Conservation (phyloP, 2,329 filamentous ascomycete genomes). For the Plectosphaerella sp. region DNA sequence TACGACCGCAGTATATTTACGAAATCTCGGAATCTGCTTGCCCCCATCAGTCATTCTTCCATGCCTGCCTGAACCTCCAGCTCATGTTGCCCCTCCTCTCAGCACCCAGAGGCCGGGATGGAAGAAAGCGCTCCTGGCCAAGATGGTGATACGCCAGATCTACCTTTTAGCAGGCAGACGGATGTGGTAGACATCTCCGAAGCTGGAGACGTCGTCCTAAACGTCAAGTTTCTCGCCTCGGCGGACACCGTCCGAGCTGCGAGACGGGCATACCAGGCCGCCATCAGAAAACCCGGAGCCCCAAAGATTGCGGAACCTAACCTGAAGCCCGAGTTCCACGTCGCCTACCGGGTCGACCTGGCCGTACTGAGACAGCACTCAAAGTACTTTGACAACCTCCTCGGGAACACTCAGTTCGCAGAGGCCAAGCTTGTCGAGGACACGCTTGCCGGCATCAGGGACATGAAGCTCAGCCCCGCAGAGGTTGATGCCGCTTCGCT, state of each 20-base stretch:
- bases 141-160: conserved; percentile 15
- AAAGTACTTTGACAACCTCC: conserved; percentile 64
- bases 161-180: conserved; percentile 17
- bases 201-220: conserved; percentile 61
- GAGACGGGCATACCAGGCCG: conserved; percentile 31
- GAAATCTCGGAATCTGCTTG: too few species aligned
- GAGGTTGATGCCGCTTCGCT: conserved; percentile 47
- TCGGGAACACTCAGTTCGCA: conserved; percentile 58
- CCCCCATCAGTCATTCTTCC: too few species aligned
- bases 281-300: conserved; percentile 21
- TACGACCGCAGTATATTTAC: too few species aligned
- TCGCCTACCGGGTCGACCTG: conserved; percentile 58
- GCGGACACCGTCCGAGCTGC: conserved; percentile 41
- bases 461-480: conserved; percentile 40
- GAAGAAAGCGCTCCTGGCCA: conserved; percentile 15
- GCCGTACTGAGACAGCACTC: conserved; percentile 55
- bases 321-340: conserved; percentile 30
- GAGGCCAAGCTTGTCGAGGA: conserved; percentile 54
- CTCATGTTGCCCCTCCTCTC: conserved; percentile 3
- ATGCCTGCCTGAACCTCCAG: background rate
- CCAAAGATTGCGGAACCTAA: conserved; percentile 20
- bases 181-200: conserved; percentile 46
- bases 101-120: conserved; percentile 9
- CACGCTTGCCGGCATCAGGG: conserved; percentile 44
- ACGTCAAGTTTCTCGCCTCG: conserved; percentile 61